phyloP scores from a whole-genome alignment of 192 early-diverging fungal genomes.

The Spizellomyces sp. region DNA sequence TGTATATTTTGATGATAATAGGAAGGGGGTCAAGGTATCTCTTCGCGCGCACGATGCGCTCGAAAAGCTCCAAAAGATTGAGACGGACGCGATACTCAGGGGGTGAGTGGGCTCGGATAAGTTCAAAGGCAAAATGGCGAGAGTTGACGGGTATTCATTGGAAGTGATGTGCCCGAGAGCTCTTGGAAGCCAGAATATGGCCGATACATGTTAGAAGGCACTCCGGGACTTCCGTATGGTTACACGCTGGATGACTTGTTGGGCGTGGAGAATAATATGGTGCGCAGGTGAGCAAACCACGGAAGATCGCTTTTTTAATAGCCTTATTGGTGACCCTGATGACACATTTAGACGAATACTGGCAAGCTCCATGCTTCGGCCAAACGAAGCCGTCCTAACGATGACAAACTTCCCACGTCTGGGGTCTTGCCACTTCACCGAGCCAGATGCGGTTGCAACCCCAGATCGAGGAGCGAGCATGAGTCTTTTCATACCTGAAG shows the following conservation, averaged over 20 bases:
- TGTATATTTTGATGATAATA: slow-evolving; percentile 74
- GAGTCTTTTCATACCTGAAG: slow-evolving; percentile 91
- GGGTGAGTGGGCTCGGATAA: slow-evolving; percentile 46
- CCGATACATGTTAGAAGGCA: slow-evolving; percentile 96
- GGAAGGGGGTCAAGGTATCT: slow-evolving; percentile 70
- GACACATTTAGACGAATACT: slow-evolving; percentile 61
- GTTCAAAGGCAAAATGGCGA: not conserved
- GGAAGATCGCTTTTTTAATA: slow-evolving; percentile 10
- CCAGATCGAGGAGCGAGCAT: slow-evolving; percentile 59
- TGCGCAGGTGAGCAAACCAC: slow-evolving; percentile 30
- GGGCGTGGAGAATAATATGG: slow-evolving; percentile 90
- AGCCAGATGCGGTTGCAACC: slow-evolving; percentile 65
- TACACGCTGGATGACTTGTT: slow-evolving; percentile 77
- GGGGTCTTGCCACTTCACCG: slow-evolving; percentile 75
- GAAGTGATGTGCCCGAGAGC: slow-evolving; percentile 59
- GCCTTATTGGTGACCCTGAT: not conserved
- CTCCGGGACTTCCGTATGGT: slow-evolving; percentile 90
- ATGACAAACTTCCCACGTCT: slow-evolving; percentile 89
- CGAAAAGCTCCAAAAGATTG: slow-evolving; percentile 67
- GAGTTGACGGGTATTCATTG: not conserved
- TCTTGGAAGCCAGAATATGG: slow-evolving; percentile 98
- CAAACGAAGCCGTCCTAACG: slow-evolving; percentile 77
- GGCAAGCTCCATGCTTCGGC: slow-evolving; percentile 60
- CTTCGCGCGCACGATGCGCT: slow-evolving; percentile 83
- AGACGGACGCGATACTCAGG: slow-evolving; percentile 58